These are phyloP conservation scores for Fusarium sp. DNA, from an alignment of 2,329 filamentous ascomycete species.

Conservation along the genomic window DNA sequence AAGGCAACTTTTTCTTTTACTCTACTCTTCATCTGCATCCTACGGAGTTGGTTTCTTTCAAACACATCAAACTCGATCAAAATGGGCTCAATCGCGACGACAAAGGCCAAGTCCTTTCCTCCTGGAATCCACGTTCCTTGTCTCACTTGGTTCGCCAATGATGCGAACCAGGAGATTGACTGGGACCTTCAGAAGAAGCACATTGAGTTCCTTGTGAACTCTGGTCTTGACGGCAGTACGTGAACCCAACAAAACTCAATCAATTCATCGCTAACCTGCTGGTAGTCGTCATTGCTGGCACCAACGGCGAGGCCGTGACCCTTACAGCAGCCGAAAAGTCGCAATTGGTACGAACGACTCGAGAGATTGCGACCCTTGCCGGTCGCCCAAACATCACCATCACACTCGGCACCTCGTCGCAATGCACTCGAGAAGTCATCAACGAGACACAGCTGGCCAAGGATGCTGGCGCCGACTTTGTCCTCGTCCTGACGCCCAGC, in stretches of 20 bases:
- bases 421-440: constrained; percentile 75
- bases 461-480: constrained; percentile 74
- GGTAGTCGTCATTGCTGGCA: constrained; percentile 75
- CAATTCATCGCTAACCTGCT: constrained; percentile 20
- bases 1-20: background rate
- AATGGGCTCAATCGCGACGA: constrained; percentile 46
- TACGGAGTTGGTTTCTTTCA: background rate
- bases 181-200: constrained; percentile 66
- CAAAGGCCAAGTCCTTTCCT: constrained; percentile 53
- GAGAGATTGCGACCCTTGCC: constrained; percentile 67
- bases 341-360: constrained; percentile 70
- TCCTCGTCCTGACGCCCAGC: constrained; percentile 75
- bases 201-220: constrained; percentile 64
- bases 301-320: constrained; percentile 80
- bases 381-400: constrained; percentile 70
- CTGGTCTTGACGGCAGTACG: constrained; percentile 63
- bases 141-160: constrained; percentile 65
- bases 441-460: constrained; percentile 72
- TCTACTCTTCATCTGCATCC: background rate
- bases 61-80: constrained; percentile 9
- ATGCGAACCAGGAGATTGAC: constrained; percentile 64
- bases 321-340: constrained; percentile 73
- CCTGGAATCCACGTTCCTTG: constrained; percentile 68
- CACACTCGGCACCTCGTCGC: constrained; percentile 75
- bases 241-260: rapidly evolving